Evolutionary conservation across 2,329 filamentous ascomycete species (phyloP).

Genomic region (Fusarium armeniacum): DNA sequence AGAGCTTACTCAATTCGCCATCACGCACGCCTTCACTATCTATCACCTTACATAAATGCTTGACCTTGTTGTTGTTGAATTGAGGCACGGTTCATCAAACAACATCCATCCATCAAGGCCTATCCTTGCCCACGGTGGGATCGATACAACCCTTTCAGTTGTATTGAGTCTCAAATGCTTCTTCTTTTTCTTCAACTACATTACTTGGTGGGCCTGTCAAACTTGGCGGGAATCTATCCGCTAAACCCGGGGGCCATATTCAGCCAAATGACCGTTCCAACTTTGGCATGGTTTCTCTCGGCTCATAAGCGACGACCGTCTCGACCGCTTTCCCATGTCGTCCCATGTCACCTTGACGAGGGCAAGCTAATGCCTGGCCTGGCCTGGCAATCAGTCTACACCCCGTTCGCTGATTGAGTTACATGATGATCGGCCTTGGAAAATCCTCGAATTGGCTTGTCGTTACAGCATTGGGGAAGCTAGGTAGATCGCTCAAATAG

Average conservation of each 20-base stretch:
- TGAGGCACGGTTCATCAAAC: no score
- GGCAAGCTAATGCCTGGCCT: conserved; percentile 21
- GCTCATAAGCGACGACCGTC: conserved; percentile 34
- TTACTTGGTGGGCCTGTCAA: conserved; percentile 34
- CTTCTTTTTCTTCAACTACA: conserved; percentile 4
- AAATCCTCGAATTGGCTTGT: conserved; percentile 40
- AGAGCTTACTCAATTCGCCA: background rate
- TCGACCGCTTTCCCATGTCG: conserved; percentile 31
- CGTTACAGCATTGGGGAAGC: conserved; percentile 2
- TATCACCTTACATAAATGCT: background rate
- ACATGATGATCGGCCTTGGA: conserved; percentile 45
- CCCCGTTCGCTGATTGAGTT: conserved; percentile 26
- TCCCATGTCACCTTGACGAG: conserved; percentile 38
- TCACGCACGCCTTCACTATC: background rate
- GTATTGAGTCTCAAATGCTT: background rate
- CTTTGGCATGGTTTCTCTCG: conserved; percentile 43
- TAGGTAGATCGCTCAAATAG: conserved; percentile 25
- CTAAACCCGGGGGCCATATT: conserved; percentile 28
- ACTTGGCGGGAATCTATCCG: conserved; percentile 47
- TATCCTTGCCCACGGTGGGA: conserved; percentile 9
- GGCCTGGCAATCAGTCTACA: background rate
- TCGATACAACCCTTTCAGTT: background rate
- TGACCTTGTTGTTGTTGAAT: no score
- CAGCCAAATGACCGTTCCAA: conserved; percentile 30
- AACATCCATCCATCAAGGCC: conserved; percentile 5